Base-by-base conservation (phyloP, 768 basidiomycete species). In the Pilatotrama ljubarskyi region DNA sequence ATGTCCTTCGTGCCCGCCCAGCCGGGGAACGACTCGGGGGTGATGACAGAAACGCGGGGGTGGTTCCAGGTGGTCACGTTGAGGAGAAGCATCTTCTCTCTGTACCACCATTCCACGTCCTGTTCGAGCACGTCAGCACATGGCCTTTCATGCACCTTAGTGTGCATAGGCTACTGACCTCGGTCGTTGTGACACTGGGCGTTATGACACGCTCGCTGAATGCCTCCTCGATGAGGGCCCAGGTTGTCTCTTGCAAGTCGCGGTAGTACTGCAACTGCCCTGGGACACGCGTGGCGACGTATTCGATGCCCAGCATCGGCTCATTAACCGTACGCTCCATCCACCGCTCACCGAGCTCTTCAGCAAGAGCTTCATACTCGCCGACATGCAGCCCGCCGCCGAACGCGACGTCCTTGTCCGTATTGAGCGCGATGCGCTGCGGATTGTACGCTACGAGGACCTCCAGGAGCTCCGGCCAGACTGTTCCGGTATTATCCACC, bases 31-130 rank as follows among this genome's bases (percentile, higher is more conserved):
- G 77, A 73, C 55, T 75, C 70, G 63, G 78, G 69, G 8, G 69
- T 71, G 50, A 80, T 67, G 26, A 79, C 77, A 42, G 78, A 79
- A 7, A 83, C 75, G n/a, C 81, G 72, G 5, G 82, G 80, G 51
- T 82, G 81, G 64, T 78, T 80, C 82, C 82, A 83, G 15, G 81
- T 84, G 14, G 76, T 74, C 18, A 79, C 72, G 64, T 80, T 79
- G 18, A 72, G 70, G 22, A 64, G 65, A 43, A 77, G 78, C 77
- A 83, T 82, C 64, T 78, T 77, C 58, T 81, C 80, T 35, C 80
- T 73, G 67, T 81, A 83, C 79, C 79, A 82, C 82, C 82, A 84
- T 55, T 76, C 75, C 17, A 84, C 64, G 64, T 84, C 82, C 79
- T 80, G 54, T 17, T 4, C 20, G 17, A 18, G 24, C 47, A n/a